These are phyloP conservation scores for Phoma sp. DNA, from an alignment of 2,329 filamentous ascomycete genomes.

Conservation along the genomic window DNA sequence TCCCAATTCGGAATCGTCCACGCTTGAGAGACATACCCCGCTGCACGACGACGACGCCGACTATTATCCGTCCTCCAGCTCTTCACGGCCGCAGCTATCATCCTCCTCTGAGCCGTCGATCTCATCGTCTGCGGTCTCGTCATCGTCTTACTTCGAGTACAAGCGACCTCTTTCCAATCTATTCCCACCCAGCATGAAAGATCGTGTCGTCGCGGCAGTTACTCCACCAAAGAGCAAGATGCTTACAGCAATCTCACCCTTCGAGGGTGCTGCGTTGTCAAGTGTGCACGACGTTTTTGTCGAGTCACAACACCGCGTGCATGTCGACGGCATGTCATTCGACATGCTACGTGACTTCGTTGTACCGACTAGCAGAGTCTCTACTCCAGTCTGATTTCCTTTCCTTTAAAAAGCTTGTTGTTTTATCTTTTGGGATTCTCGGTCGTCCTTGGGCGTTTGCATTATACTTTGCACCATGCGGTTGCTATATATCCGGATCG, in stretches of 20 bases:
- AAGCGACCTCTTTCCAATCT: slow-evolving; percentile 29
- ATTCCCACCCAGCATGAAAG: slow-evolving; percentile 31
- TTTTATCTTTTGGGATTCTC: slow-evolving; percentile 11
- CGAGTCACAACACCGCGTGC: slow-evolving; percentile 41
- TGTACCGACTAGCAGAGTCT: slow-evolving; percentile 25
- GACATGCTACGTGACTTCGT: slow-evolving; percentile 42
- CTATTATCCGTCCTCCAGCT: slow-evolving; percentile 33
- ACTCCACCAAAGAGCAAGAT: slow-evolving; percentile 35
- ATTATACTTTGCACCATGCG: slow-evolving; percentile 2
- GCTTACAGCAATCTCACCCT: slow-evolving; percentile 41
- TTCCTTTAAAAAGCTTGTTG: neutral
- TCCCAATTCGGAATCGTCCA: slow-evolving; percentile 21
- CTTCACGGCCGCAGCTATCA: slow-evolving; percentile 35
- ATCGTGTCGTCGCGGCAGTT: slow-evolving; percentile 41
- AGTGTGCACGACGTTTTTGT: slow-evolving; percentile 41
- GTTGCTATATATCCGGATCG: slow-evolving; percentile 16
- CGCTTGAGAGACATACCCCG: slow-evolving; percentile 14
- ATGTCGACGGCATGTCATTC: slow-evolving; percentile 45
- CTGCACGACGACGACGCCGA: slow-evolving; percentile 18
- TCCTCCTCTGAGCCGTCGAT: slow-evolving; percentile 43
- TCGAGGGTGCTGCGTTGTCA: slow-evolving; percentile 36
- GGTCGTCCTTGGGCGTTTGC: slow-evolving; percentile 12
- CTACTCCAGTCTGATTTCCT: slow-evolving; percentile 33
- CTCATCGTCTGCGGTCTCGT: slow-evolving; percentile 34
- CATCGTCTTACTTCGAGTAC: slow-evolving; percentile 43